Base-by-base conservation (phyloP, 805 yeast genomes). In the Teunomyces funiuensis region DNA sequence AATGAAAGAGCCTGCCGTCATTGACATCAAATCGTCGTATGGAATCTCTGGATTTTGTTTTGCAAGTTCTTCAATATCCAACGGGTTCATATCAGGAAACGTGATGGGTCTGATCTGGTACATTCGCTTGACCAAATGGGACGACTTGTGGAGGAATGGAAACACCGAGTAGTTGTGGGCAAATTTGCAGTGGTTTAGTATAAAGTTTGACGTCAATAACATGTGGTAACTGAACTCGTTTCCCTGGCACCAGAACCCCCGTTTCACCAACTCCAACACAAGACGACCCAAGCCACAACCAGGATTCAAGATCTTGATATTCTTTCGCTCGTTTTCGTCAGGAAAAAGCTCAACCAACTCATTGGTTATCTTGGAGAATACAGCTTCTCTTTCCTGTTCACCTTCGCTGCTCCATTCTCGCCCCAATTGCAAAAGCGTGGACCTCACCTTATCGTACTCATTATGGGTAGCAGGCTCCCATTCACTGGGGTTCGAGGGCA, bases 1-100 rank as follows among this genome's bases (percentile, higher is more conserved):
- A 3, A 73, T 71, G 55, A 85, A 85, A 0, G 86, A 80, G 0
- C 93, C 93, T 0, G 88, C 80, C 1, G 80, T 74, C 75, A 85
- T 83, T 0, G 86, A 77, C 85, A 85, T 78, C 34, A 79, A 57
- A 5, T 79, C 80, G 10, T 56, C 66, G 26, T 71, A 71, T 0
- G 72, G 71, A 2, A 77, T 66, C 0, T 49, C 40, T 0, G 79
- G 78, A 37, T 69, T 52, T 9, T 58, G 46, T 1, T 39, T 40
- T 20, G 63, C 61, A 7, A 73, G 40, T 6, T 51, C 46, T 14
- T 52, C 49, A 11, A 71, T 63, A 14, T 63, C 63, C 3, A 63
- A 50, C 1, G 82, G 77, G 34, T 68, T 66, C 27, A 66, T 60
- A 50, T 82, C 84, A 0, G 87, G 87, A 9, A 82, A 52, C 23